Base-by-base conservation (phyloP, 768 basidiomycete species). In the Agaricus bisporus region DNA sequence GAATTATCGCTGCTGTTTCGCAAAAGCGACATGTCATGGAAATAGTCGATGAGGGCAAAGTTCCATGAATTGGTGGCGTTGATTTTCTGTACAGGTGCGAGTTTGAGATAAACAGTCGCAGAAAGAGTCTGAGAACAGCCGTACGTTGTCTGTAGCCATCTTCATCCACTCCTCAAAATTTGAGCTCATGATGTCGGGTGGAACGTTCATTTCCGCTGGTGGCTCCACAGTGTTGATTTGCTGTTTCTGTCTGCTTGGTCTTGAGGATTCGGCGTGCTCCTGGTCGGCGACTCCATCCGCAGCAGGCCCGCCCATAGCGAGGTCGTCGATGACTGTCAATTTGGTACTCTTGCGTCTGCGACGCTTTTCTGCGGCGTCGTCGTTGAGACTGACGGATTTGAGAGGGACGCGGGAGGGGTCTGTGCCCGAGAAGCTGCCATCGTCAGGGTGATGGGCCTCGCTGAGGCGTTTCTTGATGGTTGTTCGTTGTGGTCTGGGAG, bases 151-250 rank as follows among this genome's bases (percentile, higher is more conserved):
- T 2, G 95, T 98, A 1, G 95, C 94, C 85, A 98, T 85, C 76
- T 98, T 98, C 95, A 99, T 98, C 97, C 97, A 98, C 69, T 98
- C 94, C 67, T 99, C 97, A 63, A 87, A 97, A 61, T 94, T 97
- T 37, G 85, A 87, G 69, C 78, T 91, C 82, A 91, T 90, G n/a
- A 93, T 80, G 59, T 95, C 90, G 59, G 86, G 70, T 0, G 86
- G 77, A 17, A 86, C 80, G 41, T 84, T 77, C 25, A 83, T 79
- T 1, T 70, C 66, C 2, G 81, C 81, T 7, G 81, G 76, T 36
- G 82, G 74, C 35, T 78, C 77, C 2, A 86, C 80, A 22, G 83
- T 78, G 56, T 76, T 80, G 37, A 87, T 73, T 44, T 83, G 79
- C 48, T 82, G 75, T 59, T 83, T 86, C 68, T 80, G 80, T 60